Percentiles rank a stretch among this genome's conserved stretches.
These are phyloP conservation scores for Backusella tarrabulga DNA, from an alignment of 192 early-diverging fungal genomes.

Conservation along the genomic window DNA sequence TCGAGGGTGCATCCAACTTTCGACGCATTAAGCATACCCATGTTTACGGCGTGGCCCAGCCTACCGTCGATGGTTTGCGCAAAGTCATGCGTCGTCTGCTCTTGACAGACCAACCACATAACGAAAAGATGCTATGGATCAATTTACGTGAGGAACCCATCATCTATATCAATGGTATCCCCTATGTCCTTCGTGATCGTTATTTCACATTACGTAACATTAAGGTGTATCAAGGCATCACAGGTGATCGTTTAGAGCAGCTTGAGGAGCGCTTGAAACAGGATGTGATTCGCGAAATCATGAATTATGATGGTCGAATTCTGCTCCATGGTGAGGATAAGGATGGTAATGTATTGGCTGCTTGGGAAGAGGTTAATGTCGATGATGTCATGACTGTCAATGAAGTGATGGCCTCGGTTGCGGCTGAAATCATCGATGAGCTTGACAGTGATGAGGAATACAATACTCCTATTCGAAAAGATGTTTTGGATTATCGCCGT, in stretches of 20 bases:
- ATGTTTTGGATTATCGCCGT: conserved; percentile 43
- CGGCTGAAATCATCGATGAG: conserved; percentile 28
- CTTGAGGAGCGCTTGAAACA: conserved; percentile 55
- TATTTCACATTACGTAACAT: conserved; percentile 60
- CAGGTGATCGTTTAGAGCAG: conserved; percentile 46
- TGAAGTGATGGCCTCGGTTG: conserved; percentile 46
- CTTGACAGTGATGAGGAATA: conserved; percentile 5
- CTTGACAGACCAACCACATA: not conserved
- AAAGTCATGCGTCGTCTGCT: conserved; percentile 38
- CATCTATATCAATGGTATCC: conserved; percentile 64
- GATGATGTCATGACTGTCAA: conserved; percentile 52
- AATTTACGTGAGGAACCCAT: conserved; percentile 70
- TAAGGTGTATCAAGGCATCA: conserved; percentile 58
- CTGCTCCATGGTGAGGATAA: conserved; percentile 52
- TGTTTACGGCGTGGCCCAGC: conserved; percentile 59
- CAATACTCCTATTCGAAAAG: not conserved
- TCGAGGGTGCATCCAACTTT: conserved; percentile 61
- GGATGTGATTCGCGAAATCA: conserved; percentile 51
- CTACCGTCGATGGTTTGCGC: conserved; percentile 55
- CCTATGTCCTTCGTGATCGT: conserved; percentile 61
- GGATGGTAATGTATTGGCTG: conserved; percentile 43
- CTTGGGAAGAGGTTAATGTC: conserved; percentile 60
- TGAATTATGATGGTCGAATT: conserved; percentile 48
- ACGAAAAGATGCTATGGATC: conserved; percentile 52
- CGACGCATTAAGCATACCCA: conserved; percentile 37